Base-by-base conservation (phyloP, 129 eudicot genomes). In the Chrysanthemum makinoi region DNA sequence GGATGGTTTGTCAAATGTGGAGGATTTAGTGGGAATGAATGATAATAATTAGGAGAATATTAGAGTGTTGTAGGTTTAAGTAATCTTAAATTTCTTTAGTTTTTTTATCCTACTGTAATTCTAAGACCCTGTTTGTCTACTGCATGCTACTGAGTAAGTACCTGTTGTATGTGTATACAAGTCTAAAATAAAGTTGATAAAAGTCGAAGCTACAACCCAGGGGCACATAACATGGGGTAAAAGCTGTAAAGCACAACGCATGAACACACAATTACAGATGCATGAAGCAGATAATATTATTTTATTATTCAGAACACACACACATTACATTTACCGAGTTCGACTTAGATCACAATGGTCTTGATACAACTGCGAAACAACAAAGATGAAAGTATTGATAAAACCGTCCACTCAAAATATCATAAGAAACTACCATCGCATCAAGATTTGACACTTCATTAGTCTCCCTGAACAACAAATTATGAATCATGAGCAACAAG, bases 351-450 rank as follows among this genome's bases (percentile, higher is more conserved):
- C 19, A 43, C 15, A 62, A 52, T 17, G 51, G 76, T 70, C 76
- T 70, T 43, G 72, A 70, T 70, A 52, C 57, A 69, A 52, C 63
- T 22, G 6, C 61, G n/a, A 14, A 69, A 69, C 75, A 53, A 69
- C 52, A 16, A 28, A 18, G 59, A 75, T 6, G 24, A 6, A 11
- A 66, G 53, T 3, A 61, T 33, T 69, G 10, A 76, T 22, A 12
- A 14, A 76, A 76, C 14, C 44, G 65, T 69, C 59, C 44, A 70
- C 63, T 69, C 20, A 35, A 76, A 69, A 61, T 68, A 50, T 30
- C 75, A 69, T 18, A 61, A 48, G 62, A 76, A 30, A 68, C 35
- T 18, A 28, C 70, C 54, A 48, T 47, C 17, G 13, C 66, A 65
- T 65, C 46, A 75, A 55, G 35, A 65, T 46, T 30, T n/a, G 28